Base-by-base conservation (phyloP, 768 basidiomycete species). In the Trametes meyenii region DNA sequence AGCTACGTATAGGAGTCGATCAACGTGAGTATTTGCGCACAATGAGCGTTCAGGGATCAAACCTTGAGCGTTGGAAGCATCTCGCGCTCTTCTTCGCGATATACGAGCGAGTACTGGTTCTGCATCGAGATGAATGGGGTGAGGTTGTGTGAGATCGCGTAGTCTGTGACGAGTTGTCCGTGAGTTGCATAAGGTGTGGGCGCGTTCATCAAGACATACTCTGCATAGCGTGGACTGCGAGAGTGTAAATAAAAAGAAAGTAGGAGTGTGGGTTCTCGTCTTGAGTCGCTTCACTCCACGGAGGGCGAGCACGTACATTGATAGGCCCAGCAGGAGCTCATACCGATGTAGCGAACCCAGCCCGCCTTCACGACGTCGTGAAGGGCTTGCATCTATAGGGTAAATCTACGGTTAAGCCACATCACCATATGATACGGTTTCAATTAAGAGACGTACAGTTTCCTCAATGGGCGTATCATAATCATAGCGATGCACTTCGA, bases 111-210 rank as follows among this genome's bases (percentile, higher is more conserved):
- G 64, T 81, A 76, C 56, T 76, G 75, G 67, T 81, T 81, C 64
- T 81, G 80, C 79, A 81, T 80, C 10, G 76, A 75, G 69, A 81
- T 76, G 69, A 81, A 81, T 1, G 73, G 72, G 17, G 72, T 74
- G n/a, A 74, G 64, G 23, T 70, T 70, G 60, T 80, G 70, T 39
- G 39, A 48, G 53, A 66, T 62, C 0, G 78, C 76, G 65, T 78
- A 78, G 66, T 73, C 75, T 76, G 44, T n/a, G n/a, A n/a, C n/a
- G n/a, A n/a, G n/a, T n/a, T n/a, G n/a, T n/a, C n/a, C 19, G 17
- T 6, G 24, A 35, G n/a, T 8, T 38, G 14, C 19, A 35, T 26
- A 2, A 45, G 43, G 14, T n/a, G 39, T 35, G 14, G 19, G 5
- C 2, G 14, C n/a, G 35, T 11, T 7, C 21, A 21, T 5, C 21